Percentiles rank a stretch among this genome's conserved stretches.
Conservation (phyloP, 352 stramenopile species). For the Globisporangium megalacanthum region DNA sequence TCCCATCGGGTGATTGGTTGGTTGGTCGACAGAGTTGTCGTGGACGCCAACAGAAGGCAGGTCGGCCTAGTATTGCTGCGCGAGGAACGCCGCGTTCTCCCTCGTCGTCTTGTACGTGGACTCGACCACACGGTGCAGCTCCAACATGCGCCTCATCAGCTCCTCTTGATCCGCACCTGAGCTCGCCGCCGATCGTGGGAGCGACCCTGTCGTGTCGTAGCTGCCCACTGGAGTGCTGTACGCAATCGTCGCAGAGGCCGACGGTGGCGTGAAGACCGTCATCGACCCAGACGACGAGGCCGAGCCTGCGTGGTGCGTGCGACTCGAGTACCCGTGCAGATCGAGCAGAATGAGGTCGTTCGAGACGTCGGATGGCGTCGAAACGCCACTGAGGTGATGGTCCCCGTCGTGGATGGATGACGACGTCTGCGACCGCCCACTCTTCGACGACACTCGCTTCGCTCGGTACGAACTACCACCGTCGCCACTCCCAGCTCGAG, state of each 20-base stretch:
- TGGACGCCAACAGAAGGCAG: no score
- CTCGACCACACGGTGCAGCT: slow-evolving; percentile 45
- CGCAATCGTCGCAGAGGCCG: slow-evolving; percentile 1
- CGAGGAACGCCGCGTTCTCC: slow-evolving; percentile 43
- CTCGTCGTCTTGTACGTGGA: slow-evolving; percentile 41
- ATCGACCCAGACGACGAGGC: neutral
- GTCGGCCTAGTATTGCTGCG: slow-evolving; percentile 10
- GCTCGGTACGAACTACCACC: neutral
- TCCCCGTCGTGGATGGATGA: no score
- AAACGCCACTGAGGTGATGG: no score
- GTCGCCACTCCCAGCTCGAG: neutral
- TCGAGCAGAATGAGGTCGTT: slow-evolving; percentile 13
- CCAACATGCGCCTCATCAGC: slow-evolving; percentile 28
- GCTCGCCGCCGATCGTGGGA: neutral
- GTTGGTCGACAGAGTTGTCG: no score
- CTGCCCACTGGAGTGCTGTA: slow-evolving; percentile 4
- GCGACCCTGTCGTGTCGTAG: slow-evolving; percentile 2
- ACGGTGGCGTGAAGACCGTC: slow-evolving; percentile 7
- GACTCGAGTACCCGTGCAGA: neutral
- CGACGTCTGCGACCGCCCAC: neutral
- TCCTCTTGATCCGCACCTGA: slow-evolving; percentile 9
- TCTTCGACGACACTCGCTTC: neutral
- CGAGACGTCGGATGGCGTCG: slow-evolving; percentile 9
- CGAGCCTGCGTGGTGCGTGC: slow-evolving; percentile 2
- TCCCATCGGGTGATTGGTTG: no score